These are phyloP conservation scores for Colletotrichum caudatum DNA, from an alignment of 2,329 filamentous ascomycete species.

Conservation along the genomic window DNA sequence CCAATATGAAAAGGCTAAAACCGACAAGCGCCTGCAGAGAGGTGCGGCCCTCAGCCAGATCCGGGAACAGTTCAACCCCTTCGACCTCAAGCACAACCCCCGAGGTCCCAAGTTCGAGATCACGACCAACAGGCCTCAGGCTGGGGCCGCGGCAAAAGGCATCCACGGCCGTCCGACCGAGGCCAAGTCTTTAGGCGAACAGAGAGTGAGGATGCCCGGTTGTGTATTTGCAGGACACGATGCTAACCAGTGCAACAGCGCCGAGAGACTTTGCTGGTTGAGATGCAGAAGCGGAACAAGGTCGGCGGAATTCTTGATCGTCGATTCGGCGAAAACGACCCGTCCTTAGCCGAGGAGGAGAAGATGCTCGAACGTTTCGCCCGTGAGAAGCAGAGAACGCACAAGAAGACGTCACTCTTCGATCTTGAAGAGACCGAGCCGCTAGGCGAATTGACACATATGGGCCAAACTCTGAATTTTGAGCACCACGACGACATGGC, in stretches of 20 bases:
- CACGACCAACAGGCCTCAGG: conserved; percentile 72
- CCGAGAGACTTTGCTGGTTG: conserved; percentile 84
- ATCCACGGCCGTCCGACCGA: conserved; percentile 83
- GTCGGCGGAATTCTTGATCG: conserved; percentile 92
- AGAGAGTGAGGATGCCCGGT: conserved; percentile 68
- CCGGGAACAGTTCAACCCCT: conserved; percentile 97
- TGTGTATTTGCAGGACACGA: conserved; percentile 38
- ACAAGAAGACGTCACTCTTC: conserved; percentile 85
- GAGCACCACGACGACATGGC: conserved; percentile 49
- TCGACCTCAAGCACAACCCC: conserved; percentile 87
- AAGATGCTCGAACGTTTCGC: conserved; percentile 92
- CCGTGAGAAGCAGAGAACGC: conserved; percentile 82
- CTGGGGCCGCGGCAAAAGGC: conserved; percentile 65
- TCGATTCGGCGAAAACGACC: conserved; percentile 95
- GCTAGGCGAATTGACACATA: conserved; percentile 80
- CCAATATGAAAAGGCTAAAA: conserved; percentile 72
- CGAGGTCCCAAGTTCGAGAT: conserved; percentile 88
- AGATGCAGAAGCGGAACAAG: conserved; percentile 90
- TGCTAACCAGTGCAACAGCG: conserved; percentile 61
- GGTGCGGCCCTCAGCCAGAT: conserved; percentile 85
- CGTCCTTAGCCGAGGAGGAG: conserved; percentile 92
- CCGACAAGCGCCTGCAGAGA: conserved; percentile 80
- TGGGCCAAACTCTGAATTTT: conserved; percentile 79
- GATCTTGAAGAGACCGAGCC: conserved; percentile 87
- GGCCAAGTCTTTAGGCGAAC: conserved; percentile 87